Evolutionary conservation across 208 protist species (phyloP).

Genomic region (Trypanosomatidae sp.): DNA sequence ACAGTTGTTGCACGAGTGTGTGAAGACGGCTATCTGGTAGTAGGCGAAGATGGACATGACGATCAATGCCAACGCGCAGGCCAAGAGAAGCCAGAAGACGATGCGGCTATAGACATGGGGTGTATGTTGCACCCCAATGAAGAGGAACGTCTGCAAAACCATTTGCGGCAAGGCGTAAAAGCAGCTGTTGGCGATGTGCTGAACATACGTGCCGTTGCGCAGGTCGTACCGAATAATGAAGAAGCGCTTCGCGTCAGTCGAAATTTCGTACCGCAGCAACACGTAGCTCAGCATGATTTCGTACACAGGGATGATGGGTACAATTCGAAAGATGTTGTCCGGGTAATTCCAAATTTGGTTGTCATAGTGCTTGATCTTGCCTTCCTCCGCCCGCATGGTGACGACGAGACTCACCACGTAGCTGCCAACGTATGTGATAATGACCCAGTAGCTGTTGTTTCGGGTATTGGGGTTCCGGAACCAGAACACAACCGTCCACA

Average conservation of each 20-base stretch:
- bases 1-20: conserved; percentile 68
- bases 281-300: conserved; percentile 68
- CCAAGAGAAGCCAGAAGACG: conserved; percentile 43
- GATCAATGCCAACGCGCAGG: conserved; percentile 36
- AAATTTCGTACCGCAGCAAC: conserved; percentile 62
- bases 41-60: conserved; percentile 59
- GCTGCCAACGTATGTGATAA: conserved; percentile 70
- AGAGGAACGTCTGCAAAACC: conserved; percentile 73
- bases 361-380: conserved; percentile 67
- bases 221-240: conserved; percentile 86
- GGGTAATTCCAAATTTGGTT: conserved; percentile 68
- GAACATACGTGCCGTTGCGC: conserved; percentile 59
- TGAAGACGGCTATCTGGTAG: conserved; percentile 47
- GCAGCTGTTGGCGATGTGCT: conserved; percentile 58
- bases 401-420: conserved; percentile 69
- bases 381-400: conserved; percentile 65
- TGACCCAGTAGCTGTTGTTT: conserved; percentile 76
- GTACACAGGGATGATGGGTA: conserved; percentile 76
- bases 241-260: conserved; percentile 43
- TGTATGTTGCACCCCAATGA: conserved; percentile 7
- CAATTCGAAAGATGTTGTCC: conserved; percentile 60
- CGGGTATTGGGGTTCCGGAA: conserved; percentile 22
- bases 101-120: not conserved
- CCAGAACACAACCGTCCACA: conserved; percentile 67
- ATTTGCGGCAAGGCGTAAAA: conserved; percentile 74